A percentile compares a stretch with the other conserved stretches of the same genome.
These are phyloP conservation scores for Penicillium canescens DNA, from an alignment of 495 filamentous ascomycete genomes.

Conservation along the genomic window DNA sequence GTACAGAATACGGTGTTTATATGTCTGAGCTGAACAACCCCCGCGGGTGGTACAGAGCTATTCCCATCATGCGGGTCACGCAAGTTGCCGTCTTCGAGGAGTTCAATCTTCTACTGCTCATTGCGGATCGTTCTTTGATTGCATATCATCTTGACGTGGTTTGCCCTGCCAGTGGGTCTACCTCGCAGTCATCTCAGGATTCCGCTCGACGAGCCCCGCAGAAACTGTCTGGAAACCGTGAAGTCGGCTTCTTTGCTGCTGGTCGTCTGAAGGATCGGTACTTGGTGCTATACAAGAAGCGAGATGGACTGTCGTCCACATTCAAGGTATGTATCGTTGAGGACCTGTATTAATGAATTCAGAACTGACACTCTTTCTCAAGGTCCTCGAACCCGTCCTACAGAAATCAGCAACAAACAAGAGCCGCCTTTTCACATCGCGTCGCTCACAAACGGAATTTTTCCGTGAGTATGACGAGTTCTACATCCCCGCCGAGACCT, in stretches of 20 bases:
- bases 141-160: conserved; percentile 93
- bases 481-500: conserved; percentile 96
- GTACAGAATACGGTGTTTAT: conserved; percentile 92
- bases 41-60: conserved; percentile 83
- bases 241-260: conserved; percentile 94
- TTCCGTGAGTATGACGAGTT: conserved; percentile 99
- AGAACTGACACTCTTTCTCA: conserved; percentile 2
- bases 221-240: conserved; percentile 80
- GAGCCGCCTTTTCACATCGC: conserved; percentile 64
- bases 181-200: conserved; percentile 55
- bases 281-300: conserved; percentile 95
- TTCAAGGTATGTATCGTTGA: conserved; percentile 64
- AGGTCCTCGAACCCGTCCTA: conserved; percentile 89
- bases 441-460: conserved; percentile 80
- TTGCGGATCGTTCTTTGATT: conserved; percentile 87
- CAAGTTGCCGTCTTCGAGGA: conserved; percentile 95
- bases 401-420: conserved; percentile 66
- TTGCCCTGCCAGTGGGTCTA: conserved; percentile 67
- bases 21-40: conserved; percentile 83
- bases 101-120: conserved; percentile 86
- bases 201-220: conserved; percentile 76
- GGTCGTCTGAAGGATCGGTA: conserved; percentile 95
- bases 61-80: conserved; percentile 73
- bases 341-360: background rate
- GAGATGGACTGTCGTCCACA: conserved; percentile 83